A percentile compares a stretch with the other conserved stretches of the same genome.
These are phyloP conservation scores for Fusarium musae DNA, from an alignment of 2,329 filamentous ascomycete genomes.

Conservation along the genomic window DNA sequence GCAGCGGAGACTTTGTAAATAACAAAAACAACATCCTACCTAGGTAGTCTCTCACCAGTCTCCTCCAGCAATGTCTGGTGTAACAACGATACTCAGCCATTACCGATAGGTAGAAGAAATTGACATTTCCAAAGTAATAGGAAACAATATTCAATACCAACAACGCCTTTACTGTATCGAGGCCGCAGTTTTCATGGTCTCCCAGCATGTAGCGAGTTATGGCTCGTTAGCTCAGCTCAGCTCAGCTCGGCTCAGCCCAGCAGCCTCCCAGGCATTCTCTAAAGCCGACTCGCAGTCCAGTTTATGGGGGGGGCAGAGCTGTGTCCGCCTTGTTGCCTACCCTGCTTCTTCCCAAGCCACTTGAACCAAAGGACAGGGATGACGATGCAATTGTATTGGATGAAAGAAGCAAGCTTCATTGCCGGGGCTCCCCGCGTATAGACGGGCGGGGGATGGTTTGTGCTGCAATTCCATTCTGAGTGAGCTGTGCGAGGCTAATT, in stretches of 20 bases:
- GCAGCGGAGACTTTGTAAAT: not conserved
- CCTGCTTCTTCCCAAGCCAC: conserved; percentile 29
- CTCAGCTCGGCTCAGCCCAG: conserved; percentile 2
- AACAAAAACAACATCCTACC: not conserved
- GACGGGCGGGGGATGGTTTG: conserved; percentile 9
- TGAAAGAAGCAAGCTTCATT: not conserved
- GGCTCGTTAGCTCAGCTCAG: not conserved
- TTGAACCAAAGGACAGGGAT: conserved; percentile 23
- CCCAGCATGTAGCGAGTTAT: not conserved
- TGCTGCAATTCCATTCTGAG: conserved; percentile 32
- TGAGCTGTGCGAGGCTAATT: conserved; percentile 40
- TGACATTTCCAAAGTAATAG: not conserved
- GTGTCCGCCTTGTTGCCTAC: conserved; percentile 47
- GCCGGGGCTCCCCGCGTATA: not conserved
- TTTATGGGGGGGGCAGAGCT: conserved; percentile 8
- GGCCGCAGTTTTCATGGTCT: not conserved
- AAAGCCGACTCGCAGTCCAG: not conserved
- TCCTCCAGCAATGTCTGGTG: not conserved
- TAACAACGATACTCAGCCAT: not conserved
- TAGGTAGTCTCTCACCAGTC: not conserved
- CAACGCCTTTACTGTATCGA: not conserved
- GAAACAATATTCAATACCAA: not conserved
- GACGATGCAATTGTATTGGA: conserved; percentile 27
- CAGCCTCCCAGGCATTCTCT: conserved; percentile 28
- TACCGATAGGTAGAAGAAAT: not conserved